Percentiles rank a stretch among this genome's conserved stretches.
These are phyloP conservation scores for Nakazawaea sp. DNA, from an alignment of 805 yeast genomes.

Conservation along the genomic window DNA sequence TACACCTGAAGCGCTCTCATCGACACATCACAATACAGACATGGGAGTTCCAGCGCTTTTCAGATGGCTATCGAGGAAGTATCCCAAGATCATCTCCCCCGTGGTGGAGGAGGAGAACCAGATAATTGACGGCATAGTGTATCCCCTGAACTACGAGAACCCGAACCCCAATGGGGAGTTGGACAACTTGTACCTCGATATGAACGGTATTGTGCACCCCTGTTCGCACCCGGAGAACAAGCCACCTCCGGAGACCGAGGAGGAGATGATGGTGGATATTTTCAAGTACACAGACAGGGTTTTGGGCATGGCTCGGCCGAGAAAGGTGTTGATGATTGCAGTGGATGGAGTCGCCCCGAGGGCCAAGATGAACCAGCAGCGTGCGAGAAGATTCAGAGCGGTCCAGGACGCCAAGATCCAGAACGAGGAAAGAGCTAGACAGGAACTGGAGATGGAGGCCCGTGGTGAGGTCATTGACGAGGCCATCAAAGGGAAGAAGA, in stretches of 20 bases:
- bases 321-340: constrained; percentile 89
- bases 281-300: constrained; percentile 92
- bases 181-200: constrained; percentile 89
- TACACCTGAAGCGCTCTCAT: too few species aligned
- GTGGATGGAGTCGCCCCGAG: constrained; percentile 99
- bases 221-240: constrained; percentile 97
- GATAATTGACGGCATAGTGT: constrained; percentile 50
- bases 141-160: constrained; percentile 60
- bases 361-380: constrained; percentile 96
- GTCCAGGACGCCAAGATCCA: constrained; percentile 86
- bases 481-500: constrained; percentile 61
- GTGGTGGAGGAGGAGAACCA: constrained; percentile 70
- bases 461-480: constrained; percentile 75
- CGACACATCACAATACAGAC: too few species aligned
- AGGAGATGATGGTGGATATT: constrained; percentile 92
- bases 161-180: constrained; percentile 95
- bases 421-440: constrained; percentile 60
- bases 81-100: constrained; percentile 90
- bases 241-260: constrained; percentile 95
- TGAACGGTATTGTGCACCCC: constrained; percentile 99
- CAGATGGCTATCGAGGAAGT: constrained; percentile 90
- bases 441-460: constrained; percentile 48
- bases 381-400: constrained; percentile 87
- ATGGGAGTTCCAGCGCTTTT: constrained; percentile 99
- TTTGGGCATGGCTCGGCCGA: constrained; percentile 87